These are phyloP conservation scores for Rheum nobile DNA, from an alignment of 148 eudicot species.

Conservation along the genomic window DNA sequence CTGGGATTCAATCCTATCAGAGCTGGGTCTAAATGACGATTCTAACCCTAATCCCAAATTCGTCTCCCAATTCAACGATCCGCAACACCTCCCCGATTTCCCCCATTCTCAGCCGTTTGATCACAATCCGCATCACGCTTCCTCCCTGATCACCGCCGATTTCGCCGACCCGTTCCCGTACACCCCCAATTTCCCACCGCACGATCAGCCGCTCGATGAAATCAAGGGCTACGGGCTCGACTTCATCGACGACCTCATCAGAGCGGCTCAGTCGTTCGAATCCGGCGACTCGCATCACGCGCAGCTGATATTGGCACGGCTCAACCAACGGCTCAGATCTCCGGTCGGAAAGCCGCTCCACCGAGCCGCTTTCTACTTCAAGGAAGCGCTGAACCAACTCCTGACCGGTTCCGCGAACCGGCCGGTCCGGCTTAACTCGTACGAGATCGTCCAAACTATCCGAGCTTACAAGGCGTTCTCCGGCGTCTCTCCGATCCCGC, in stretches of 20 bases:
- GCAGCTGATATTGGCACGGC: slow-evolving; percentile 60
- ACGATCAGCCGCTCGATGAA: slow-evolving; percentile 1
- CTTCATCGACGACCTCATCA: slow-evolving; percentile 65
- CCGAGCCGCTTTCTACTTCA: slow-evolving; percentile 80
- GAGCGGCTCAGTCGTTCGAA: slow-evolving; percentile 67
- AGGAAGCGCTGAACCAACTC: slow-evolving; percentile 63
- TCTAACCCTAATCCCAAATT: slow-evolving; percentile 26
- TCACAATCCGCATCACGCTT: slow-evolving; percentile 8
- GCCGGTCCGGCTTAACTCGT: slow-evolving; percentile 22
- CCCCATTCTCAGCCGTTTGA: slow-evolving; percentile 30
- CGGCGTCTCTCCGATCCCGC: slow-evolving; percentile 60
- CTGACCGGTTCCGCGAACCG: slow-evolving; percentile 27
- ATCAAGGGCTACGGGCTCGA: slow-evolving; percentile 20
- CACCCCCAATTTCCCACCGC: slow-evolving; percentile 1
- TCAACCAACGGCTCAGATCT: slow-evolving; percentile 58
- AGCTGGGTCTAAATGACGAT: slow-evolving; percentile 78
- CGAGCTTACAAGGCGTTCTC: slow-evolving; percentile 61
- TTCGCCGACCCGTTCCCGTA: slow-evolving; percentile 1
- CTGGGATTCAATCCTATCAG: slow-evolving; percentile 75
- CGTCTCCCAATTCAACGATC: slow-evolving; percentile 21
- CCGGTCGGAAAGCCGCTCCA: slow-evolving; percentile 71
- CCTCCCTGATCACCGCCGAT: slow-evolving; percentile 14
- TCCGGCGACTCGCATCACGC: slow-evolving; percentile 55
- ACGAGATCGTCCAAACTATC: slow-evolving; percentile 62
- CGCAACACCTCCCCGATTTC: slow-evolving; percentile 36